These are phyloP conservation scores for Globisporangium alternatum DNA, from an alignment of 352 stramenopile species.

Conservation along the genomic window DNA sequence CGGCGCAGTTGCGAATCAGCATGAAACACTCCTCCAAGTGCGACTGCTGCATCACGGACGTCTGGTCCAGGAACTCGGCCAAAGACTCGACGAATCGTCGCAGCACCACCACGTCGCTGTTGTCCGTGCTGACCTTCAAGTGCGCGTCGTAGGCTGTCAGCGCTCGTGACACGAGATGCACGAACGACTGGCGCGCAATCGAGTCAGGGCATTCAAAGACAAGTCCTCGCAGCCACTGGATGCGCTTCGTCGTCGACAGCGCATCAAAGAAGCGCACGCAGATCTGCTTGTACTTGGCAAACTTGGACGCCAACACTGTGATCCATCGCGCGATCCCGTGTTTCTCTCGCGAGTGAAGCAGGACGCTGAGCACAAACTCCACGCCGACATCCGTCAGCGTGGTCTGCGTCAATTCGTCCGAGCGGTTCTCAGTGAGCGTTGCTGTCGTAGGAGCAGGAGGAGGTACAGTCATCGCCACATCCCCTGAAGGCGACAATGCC, in stretches of 20 bases:
- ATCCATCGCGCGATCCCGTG: constrained; percentile 85
- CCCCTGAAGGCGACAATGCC: constrained; percentile 12
- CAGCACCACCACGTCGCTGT: constrained; percentile 17
- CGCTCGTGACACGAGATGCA: constrained; percentile 72
- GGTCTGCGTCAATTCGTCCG: constrained; percentile 60
- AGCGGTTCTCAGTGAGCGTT: constrained; percentile 13
- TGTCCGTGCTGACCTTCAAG: constrained; percentile 28
- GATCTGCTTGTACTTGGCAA: constrained; percentile 64
- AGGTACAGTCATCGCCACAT: constrained; percentile 10
- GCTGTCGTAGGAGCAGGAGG: constrained; percentile 25
- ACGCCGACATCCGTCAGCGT: constrained; percentile 79
- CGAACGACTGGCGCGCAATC: constrained; percentile 85
- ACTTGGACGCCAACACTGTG: constrained; percentile 69
- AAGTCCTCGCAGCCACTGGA: constrained; percentile 59
- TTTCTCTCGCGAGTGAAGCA: constrained; percentile 88
- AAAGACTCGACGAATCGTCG: constrained; percentile 47
- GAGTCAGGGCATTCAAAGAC: constrained; percentile 85
- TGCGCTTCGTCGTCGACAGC: constrained; percentile 51
- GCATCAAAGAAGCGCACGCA: constrained; percentile 68
- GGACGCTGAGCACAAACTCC: constrained; percentile 85
- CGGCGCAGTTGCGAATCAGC: constrained; percentile 74
- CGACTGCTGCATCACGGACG: constrained; percentile 69
- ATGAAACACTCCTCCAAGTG: constrained; percentile 88
- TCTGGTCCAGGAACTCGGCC: constrained; percentile 67
- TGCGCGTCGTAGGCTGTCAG: constrained; percentile 67